Conservation (phyloP, 345 rosid species). For the Trapa bicornis region DNA sequence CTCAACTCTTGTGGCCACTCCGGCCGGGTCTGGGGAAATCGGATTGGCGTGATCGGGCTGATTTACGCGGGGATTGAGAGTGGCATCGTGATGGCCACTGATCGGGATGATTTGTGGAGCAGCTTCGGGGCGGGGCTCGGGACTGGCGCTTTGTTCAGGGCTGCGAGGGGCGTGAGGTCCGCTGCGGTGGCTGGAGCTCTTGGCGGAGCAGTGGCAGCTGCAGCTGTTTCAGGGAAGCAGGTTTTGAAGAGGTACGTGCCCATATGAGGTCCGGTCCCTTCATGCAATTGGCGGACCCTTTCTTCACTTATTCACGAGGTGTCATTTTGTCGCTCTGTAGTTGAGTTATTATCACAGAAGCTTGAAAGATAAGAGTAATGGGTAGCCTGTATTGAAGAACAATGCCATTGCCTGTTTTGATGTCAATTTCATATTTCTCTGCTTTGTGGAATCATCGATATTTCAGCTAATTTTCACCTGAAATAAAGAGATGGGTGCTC, state of each 20-base stretch:
- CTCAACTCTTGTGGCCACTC: constrained; percentile 65
- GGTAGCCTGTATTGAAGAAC: not conserved
- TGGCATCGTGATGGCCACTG: constrained; percentile 45
- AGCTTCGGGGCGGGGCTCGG: constrained; percentile 90
- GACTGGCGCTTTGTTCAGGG: constrained; percentile 76
- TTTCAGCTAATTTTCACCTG: too few species aligned
- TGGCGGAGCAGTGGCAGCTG: constrained; percentile 75
- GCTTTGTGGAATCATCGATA: not conserved
- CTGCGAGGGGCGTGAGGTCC: constrained; percentile 83
- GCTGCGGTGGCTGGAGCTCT: constrained; percentile 97
- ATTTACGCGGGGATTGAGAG: constrained; percentile 80
- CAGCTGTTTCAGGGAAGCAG: constrained; percentile 71
- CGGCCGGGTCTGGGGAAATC: constrained; percentile 78
- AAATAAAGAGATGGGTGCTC: too few species aligned
- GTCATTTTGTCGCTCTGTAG: not conserved
- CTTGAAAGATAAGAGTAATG: not conserved
- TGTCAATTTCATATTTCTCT: not conserved
- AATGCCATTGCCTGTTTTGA: not conserved
- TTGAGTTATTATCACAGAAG: not conserved
- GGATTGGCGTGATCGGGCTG: constrained; percentile 64
- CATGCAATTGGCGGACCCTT: not conserved
- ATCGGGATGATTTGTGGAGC: constrained; percentile 82
- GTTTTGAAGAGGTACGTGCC: constrained; percentile 67
- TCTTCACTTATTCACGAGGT: constrained; percentile 1
- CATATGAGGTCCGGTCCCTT: constrained; percentile 22